Percentiles rank a stretch among this genome's conserved stretches.
These are phyloP conservation scores for Arthrobotrys conoides DNA, from an alignment of 2,329 filamentous ascomycete genomes.

Conservation along the genomic window DNA sequence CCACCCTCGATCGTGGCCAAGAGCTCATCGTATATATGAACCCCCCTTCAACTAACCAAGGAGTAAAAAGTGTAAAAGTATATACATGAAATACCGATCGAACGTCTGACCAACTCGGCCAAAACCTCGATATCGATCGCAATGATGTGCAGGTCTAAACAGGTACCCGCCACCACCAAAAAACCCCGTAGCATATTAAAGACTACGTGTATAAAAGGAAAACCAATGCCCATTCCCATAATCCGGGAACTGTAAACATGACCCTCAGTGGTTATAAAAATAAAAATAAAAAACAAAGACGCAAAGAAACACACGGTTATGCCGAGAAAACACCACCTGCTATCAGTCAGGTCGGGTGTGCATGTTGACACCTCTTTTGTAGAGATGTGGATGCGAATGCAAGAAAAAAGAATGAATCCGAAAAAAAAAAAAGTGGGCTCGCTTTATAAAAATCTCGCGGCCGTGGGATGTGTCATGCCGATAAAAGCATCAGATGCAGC, in stretches of 20 bases:
- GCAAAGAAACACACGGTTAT: slow-evolving; percentile 1
- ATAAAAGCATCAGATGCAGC: not conserved
- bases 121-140: not conserved
- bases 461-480: not conserved
- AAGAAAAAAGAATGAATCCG: not conserved
- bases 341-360: not conserved
- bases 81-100: slow-evolving; percentile 6
- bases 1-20: not conserved
- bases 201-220: not conserved
- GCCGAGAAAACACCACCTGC: not conserved
- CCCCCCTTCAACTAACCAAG: not conserved
- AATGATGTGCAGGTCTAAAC: not conserved
- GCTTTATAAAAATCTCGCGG: slow-evolving; percentile 42
- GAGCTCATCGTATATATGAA: not conserved
- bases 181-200: not conserved
- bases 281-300: not conserved
- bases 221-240: not conserved
- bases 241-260: not conserved
- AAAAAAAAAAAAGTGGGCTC: slow-evolving; percentile 29
- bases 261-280: not conserved
- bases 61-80: not conserved
- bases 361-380: not conserved
- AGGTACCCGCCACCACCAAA: not conserved
- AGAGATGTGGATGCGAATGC: slow-evolving; percentile 1
- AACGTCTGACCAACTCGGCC: not conserved